Evolutionary conservation across 768 basidiomycete species (phyloP), one percentile per base, ranked within the genome.

Genomic region (Cyclocybe aegerita): DNA sequence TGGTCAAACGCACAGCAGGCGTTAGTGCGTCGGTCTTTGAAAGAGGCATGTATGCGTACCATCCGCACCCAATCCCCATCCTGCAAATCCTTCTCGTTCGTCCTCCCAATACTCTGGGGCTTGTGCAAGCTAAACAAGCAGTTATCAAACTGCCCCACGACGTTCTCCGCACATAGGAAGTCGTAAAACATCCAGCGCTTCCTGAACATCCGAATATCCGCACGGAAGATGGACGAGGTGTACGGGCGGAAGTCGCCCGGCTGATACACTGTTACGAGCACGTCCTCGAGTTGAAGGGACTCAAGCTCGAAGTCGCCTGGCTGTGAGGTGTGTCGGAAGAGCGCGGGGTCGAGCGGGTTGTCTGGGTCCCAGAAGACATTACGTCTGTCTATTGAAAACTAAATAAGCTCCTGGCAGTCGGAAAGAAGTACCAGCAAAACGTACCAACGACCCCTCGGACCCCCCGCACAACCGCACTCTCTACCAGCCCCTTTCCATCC

Each of bases 131-230:
- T 98, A 72, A 97, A 97, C 14, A 99, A 65, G 60, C 97, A 99
- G 63, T 98, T 98, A 65, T 99, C 97, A 55, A 93, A 91, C 66
- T 99, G 97, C 4, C 97, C 97, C 7, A 97, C 96, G 37, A 98
- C 88, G 56, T 89, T 91, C 63, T 98, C 95, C 0, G 97, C 95
- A n/a, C 78, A 80, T 52, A 98, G 70, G 56, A 98, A 85, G 68
- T 99, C 97, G 66, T 95, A 95, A 67, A 97, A 97, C 34, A 96
- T 59, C 93, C 93, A 98, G 61, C 89, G 85, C 67, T 97, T 98
- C 48, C 97, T 77, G 56, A 98, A 82, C 29, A 76, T 78, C 9
- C 80, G 79, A 33, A 98, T 80, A 59, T 93, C 89, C 17, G 97
- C 97, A 51, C 89, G 87, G 73, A 98, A 99, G 43, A 99, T 93